These are phyloP conservation scores for Mucor ambiguus DNA, from an alignment of 371 early-diverging fungal genomes.

Conservation along the genomic window DNA sequence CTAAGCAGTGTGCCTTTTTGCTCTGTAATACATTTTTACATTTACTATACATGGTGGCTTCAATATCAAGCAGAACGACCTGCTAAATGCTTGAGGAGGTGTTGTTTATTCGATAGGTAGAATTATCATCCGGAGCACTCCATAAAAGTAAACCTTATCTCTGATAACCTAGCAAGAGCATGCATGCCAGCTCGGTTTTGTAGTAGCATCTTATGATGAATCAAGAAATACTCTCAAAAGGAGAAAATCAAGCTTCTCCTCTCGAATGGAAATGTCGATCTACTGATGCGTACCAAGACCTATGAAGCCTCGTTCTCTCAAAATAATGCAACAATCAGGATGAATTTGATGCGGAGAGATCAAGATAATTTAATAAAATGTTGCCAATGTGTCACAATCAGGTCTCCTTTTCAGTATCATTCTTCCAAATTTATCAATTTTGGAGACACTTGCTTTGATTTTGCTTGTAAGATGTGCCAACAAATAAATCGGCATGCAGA, in stretches of 20 bases:
- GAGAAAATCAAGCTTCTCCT: neutral
- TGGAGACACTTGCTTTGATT: neutral
- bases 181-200: neutral
- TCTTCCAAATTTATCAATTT: neutral
- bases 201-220: neutral
- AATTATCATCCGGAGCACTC: conserved; percentile 15
- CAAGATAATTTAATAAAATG: conserved; percentile 1
- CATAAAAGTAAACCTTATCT: neutral
- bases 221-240: neutral
- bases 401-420: neutral
- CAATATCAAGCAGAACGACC: neutral
- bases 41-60: too few species aligned
- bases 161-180: neutral
- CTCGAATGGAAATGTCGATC: neutral
- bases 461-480: neutral
- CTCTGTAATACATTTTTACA: neutral
- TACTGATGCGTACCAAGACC: neutral
- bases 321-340: neutral
- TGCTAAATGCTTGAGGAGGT: neutral
- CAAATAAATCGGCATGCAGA: neutral
- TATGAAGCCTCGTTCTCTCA: neutral
- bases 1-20: neutral
- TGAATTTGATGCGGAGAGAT: conserved; percentile 8
- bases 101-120: conserved; percentile 11
- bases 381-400: neutral